phyloP scores from a whole-genome alignment of 495 filamentous ascomycete species.

The Podospora didyma region DNA sequence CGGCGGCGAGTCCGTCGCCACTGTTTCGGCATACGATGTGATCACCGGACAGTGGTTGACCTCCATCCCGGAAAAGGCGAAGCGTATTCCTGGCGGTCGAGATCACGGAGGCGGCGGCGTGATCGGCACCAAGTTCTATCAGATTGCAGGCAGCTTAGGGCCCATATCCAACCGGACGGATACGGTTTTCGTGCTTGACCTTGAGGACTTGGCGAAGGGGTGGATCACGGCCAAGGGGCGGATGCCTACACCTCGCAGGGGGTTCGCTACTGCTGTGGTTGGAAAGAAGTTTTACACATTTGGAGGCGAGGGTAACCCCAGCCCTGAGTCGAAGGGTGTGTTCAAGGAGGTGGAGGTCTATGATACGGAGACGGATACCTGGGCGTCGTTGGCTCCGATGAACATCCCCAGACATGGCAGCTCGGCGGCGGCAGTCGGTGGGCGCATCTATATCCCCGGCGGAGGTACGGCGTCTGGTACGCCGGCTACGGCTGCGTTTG shows the following conservation, averaged over 20 bases:
- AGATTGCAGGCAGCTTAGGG: slow-evolving; percentile 36
- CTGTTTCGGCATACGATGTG: slow-evolving; percentile 33
- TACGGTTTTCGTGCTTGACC: slow-evolving; percentile 27
- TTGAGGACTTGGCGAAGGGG: slow-evolving; percentile 3
- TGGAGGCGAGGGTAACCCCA: slow-evolving; percentile 36
- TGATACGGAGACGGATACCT: slow-evolving; percentile 21
- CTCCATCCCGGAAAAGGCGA: background rate
- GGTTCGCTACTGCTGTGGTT: slow-evolving; percentile 23
- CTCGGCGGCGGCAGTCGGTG: slow-evolving; percentile 20
- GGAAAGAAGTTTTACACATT: slow-evolving; percentile 31
- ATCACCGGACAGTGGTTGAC: slow-evolving; percentile 20
- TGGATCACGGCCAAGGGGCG: slow-evolving; percentile 16
- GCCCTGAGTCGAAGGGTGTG: slow-evolving; percentile 10
- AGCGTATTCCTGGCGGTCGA: slow-evolving; percentile 27
- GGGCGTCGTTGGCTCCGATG: slow-evolving; percentile 26
- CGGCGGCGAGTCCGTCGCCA: slow-evolving; percentile 23
- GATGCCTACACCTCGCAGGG: slow-evolving; percentile 29
- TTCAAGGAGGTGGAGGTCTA: slow-evolving; percentile 30
- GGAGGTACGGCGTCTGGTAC: too few relatives aligned
- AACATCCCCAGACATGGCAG: slow-evolving; percentile 30
- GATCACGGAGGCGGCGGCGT: slow-evolving; percentile 34
- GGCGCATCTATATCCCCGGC: slow-evolving; percentile 23
- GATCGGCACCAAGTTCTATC: slow-evolving; percentile 28
- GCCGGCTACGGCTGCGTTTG: too few relatives aligned
- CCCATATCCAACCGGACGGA: slow-evolving; percentile 19